Evolutionary conservation across 73 alveolate genomes (phyloP), one percentile per base, ranked within the genome.

Genomic region (Urostyla sp.): DNA sequence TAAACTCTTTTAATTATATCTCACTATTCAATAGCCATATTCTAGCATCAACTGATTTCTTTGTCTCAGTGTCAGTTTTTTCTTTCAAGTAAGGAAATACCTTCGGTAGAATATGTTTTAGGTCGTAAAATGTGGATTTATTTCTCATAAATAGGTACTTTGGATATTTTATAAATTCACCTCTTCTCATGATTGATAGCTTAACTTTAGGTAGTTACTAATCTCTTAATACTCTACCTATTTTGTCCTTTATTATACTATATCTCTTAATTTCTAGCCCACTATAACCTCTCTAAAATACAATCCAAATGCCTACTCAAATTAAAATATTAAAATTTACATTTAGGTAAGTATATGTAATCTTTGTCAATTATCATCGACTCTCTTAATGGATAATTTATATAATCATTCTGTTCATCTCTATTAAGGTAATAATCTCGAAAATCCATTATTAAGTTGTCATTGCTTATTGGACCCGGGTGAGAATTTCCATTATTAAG

Each of bases 151-250:
- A 37, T 18, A 75, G 6, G 27, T 5, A 21, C 28, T 58, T 75
- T 1, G 87, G 87, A 31, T 73, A 10, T 44, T 75, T 75, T 8
- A 75, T 24, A 18, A 11, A 4, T 2, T 75, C 87, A 7, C 60
- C 74, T 45, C 87, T 75, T 26, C 60, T 56, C 87, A 75, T 75
- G 27, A 75, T 3, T 27, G 78, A 51, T 5, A 75, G 30, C 36
- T 58, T 75, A 27, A 75, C 69, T 58, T 31, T 57, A 10, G 73
- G 72, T 3, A 75, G 80, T 3, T 10, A 24, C 6, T 78, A 35
- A n/a, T 58, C 80, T 58, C 87, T 56, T 1, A 8, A 13, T 1
- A 57, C 49, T 44, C 28, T 34, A 15, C 87, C 87, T 3, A 23
- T 7, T 43, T 27, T 57, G 24, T 58, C 80, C 56, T 37, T 37